A percentile compares a stretch with the other conserved stretches of the same genome.
phyloP scores from a whole-genome alignment of 495 filamentous ascomycete genomes.

The Neurospora sp. region DNA sequence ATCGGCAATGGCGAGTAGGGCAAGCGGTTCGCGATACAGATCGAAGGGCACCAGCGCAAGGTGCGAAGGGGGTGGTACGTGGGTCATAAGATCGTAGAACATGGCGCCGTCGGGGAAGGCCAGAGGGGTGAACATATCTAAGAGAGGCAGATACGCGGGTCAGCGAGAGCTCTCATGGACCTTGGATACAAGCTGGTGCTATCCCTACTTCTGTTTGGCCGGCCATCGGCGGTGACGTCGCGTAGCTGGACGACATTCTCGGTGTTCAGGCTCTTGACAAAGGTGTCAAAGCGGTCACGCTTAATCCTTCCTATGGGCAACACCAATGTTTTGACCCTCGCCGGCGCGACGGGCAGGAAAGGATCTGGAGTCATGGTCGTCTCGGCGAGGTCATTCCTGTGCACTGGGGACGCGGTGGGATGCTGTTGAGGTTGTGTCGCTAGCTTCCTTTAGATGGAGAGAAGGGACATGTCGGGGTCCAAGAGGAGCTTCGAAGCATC shows the following conservation, averaged over 20 bases:
- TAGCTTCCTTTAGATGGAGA: not conserved
- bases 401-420: not conserved
- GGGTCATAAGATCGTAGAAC: constrained; percentile 79
- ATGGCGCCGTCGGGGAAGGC: constrained; percentile 84
- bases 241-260: constrained; percentile 81
- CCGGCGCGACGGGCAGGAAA: constrained; percentile 79
- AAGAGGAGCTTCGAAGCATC: not conserved
- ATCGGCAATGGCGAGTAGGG: constrained; percentile 72
- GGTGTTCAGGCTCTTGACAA: constrained; percentile 64
- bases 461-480: constrained; percentile 16
- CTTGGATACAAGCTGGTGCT: not conserved
- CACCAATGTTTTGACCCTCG: constrained; percentile 72
- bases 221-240: constrained; percentile 80
- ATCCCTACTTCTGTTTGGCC: constrained; percentile 75
- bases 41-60: constrained; percentile 76
- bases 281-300: constrained; percentile 66
- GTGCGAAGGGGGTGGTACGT: constrained; percentile 66
- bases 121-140: constrained; percentile 91
- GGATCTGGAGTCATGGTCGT: constrained; percentile 73
- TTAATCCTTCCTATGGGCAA: constrained; percentile 80
- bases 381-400: constrained; percentile 26
- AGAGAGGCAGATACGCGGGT: constrained; percentile 17
- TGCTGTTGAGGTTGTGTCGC: not conserved
- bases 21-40: constrained; percentile 67
- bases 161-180: constrained; percentile 11